These are phyloP conservation scores for Penicillium sclerotigenum DNA, from an alignment of 2,329 filamentous ascomycete species.

Conservation along the genomic window DNA sequence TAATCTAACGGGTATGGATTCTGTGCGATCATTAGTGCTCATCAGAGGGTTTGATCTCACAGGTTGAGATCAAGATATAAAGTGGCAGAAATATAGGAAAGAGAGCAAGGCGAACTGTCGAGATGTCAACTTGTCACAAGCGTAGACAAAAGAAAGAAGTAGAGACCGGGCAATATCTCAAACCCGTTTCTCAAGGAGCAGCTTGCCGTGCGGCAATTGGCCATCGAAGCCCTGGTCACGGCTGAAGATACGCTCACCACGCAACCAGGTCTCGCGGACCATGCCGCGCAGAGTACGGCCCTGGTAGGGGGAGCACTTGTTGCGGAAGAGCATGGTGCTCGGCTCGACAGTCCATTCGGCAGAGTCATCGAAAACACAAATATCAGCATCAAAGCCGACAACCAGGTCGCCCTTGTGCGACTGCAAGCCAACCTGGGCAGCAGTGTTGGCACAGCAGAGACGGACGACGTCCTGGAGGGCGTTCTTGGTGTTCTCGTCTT, in stretches of 20 bases:
- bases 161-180: constrained; percentile 18
- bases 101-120: constrained; percentile 29
- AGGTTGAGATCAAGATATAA: constrained; percentile 17
- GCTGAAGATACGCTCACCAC: constrained; percentile 71
- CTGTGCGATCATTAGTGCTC: constrained; percentile 26
- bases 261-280: constrained; percentile 80
- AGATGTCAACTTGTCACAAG: constrained; percentile 12
- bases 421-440: constrained; percentile 79
- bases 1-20: constrained; percentile 28
- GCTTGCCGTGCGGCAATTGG: constrained; percentile 35
- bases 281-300: constrained; percentile 73
- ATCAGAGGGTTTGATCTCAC: constrained; percentile 11
- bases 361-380: constrained; percentile 88
- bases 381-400: constrained; percentile 81
- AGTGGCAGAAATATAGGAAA: constrained; percentile 30
- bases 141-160: constrained; percentile 10
- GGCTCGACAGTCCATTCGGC: constrained; percentile 70
- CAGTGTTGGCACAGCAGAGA: constrained; percentile 83
- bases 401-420: constrained; percentile 76
- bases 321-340: constrained; percentile 88
- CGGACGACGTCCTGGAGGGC: constrained; percentile 74
- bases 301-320: constrained; percentile 88
- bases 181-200: constrained; percentile 41
- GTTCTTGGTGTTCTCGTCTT: constrained; percentile 45
- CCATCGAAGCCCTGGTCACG: constrained; percentile 52